These are phyloP conservation scores for Solidago caesia DNA, from an alignment of 129 eudicot species.

Conservation along the genomic window DNA sequence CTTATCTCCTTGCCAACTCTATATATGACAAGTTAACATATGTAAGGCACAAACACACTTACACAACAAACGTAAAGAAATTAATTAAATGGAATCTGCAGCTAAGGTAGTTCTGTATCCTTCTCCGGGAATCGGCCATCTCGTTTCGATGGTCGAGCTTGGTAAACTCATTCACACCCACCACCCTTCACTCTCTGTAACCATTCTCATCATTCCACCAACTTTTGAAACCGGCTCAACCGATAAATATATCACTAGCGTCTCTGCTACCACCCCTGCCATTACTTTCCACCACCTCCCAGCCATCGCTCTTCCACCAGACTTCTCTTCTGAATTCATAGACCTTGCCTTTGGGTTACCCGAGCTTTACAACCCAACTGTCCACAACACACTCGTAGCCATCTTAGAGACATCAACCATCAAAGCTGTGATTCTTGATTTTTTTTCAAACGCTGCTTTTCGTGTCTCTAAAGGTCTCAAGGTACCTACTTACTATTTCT, in stretches of 20 bases:
- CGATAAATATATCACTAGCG: conserved; percentile 26
- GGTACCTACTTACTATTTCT: conserved; percentile 54
- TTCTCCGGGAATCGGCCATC: conserved; percentile 40
- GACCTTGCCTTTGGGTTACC: conserved; percentile 36
- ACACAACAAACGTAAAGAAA: neutral
- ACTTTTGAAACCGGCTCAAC: conserved; percentile 36
- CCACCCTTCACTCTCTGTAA: conserved; percentile 31
- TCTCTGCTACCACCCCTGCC: conserved; percentile 41
- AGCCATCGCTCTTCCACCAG: conserved; percentile 29
- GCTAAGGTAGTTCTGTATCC: conserved; percentile 40
- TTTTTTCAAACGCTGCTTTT: conserved; percentile 46
- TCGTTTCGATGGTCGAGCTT: conserved; percentile 53
- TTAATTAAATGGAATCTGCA: neutral
- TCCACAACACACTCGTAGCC: conserved; percentile 36
- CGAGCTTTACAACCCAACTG: conserved; percentile 35
- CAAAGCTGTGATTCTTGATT: conserved; percentile 50
- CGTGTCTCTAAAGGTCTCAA: conserved; percentile 33
- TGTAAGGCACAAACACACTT: neutral
- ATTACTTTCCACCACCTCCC: conserved; percentile 49
- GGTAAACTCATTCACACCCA: conserved; percentile 43
- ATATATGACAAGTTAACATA: neutral
- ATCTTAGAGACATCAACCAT: conserved; percentile 33
- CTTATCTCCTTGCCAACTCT: conserved; percentile 11
- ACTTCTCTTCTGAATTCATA: conserved; percentile 7
- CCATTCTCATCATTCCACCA: conserved; percentile 24